A percentile compares a stretch with the other conserved stretches of the same genome.
These are phyloP conservation scores for Purpureocillium takamizusanense DNA, from an alignment of 2,329 filamentous ascomycete species.

Conservation along the genomic window DNA sequence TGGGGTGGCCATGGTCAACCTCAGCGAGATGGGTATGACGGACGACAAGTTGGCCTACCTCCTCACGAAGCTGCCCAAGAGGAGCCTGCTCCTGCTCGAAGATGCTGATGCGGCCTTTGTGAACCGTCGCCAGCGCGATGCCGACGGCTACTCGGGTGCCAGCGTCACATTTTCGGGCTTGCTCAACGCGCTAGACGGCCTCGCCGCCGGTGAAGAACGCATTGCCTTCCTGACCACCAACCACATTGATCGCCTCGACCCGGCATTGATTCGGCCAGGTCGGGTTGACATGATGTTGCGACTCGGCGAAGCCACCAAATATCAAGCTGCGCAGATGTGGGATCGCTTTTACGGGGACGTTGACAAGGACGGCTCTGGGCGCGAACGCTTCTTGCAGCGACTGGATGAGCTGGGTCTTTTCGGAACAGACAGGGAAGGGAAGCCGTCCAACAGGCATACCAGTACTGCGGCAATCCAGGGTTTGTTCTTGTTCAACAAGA, in stretches of 20 bases:
- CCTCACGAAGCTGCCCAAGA: constrained; percentile 72
- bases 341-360: constrained; percentile 87
- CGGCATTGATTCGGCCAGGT: constrained; percentile 81
- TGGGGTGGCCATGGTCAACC: constrained; percentile 84
- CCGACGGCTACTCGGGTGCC: constrained; percentile 76
- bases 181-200: constrained; percentile 76
- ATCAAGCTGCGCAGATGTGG: constrained; percentile 84
- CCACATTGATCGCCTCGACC: constrained; percentile 80
- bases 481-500: constrained; percentile 92
- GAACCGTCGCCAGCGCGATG: constrained; percentile 66
- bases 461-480: constrained; percentile 92
- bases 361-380: constrained; percentile 54
- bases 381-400: constrained; percentile 60
- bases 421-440: constrained; percentile 40
- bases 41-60: constrained; percentile 84
- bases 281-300: constrained; percentile 89
- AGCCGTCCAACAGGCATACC: constrained; percentile 43
- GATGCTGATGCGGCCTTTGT: constrained; percentile 88
- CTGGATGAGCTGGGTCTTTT: constrained; percentile 65
- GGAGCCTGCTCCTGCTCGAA: constrained; percentile 76
- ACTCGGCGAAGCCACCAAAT: constrained; percentile 77
- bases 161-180: constrained; percentile 92
- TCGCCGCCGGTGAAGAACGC: constrained; percentile 90
- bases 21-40: constrained; percentile 82
- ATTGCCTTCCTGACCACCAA: constrained; percentile 94